Percentiles rank a stretch among this genome's conserved stretches.
Conservation (phyloP, 257 asterid genomes). For the Jaltomata sinuosa region DNA sequence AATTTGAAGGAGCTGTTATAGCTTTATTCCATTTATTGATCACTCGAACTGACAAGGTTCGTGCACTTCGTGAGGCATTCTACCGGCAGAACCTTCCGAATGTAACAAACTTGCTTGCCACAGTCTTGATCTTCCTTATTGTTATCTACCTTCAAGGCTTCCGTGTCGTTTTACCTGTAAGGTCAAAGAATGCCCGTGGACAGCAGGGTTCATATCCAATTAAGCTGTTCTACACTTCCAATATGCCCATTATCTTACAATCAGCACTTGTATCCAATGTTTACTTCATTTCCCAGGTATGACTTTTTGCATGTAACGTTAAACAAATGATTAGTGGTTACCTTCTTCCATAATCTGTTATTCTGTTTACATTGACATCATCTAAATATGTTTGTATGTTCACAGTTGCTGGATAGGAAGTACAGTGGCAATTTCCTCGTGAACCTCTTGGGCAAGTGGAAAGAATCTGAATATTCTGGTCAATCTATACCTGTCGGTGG, state of each 20-base stretch:
- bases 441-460: conserved; percentile 75
- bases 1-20: conserved; percentile 85
- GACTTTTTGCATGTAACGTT: neutral
- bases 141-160: conserved; percentile 89
- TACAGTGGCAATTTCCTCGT: conserved; percentile 74
- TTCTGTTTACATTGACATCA: neutral
- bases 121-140: conserved; percentile 72
- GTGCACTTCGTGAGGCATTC: conserved; percentile 79
- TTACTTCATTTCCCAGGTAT: conserved; percentile 81
- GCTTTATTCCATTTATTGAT: conserved; percentile 76
- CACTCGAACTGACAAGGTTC: conserved; percentile 71
- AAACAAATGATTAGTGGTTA: neutral
- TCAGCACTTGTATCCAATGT: conserved; percentile 82
- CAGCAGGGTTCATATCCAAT: conserved; percentile 94
- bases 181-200: conserved; percentile 88
- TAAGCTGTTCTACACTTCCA: conserved; percentile 79
- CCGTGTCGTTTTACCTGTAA: conserved; percentile 82
- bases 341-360: neutral
- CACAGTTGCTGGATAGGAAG: conserved; percentile 61
- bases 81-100: conserved; percentile 92
- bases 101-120: conserved; percentile 76
- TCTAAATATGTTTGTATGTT: neutral
- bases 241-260: conserved; percentile 80
- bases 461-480: conserved; percentile 81
- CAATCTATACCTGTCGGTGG: conserved; percentile 84